Evolutionary conservation across 306 rosid species (phyloP).

Genomic region (Prosopis cineraria): DNA sequence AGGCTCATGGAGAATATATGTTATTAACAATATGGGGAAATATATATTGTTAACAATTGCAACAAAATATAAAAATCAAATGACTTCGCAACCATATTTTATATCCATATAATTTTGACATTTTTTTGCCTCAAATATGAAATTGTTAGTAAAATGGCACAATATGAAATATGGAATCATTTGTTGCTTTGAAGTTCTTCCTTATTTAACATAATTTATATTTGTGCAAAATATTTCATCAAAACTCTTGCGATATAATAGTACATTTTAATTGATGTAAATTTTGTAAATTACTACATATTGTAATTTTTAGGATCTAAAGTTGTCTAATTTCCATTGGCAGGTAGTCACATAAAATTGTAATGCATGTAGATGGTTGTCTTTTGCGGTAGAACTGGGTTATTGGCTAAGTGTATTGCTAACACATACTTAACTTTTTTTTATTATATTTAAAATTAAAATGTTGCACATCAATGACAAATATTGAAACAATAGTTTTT

Average conservation of each 20-base stretch:
- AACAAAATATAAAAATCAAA: not conserved
- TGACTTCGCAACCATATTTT: not conserved
- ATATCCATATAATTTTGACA: not conserved
- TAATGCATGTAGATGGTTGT: not conserved
- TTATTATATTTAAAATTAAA: too few species aligned
- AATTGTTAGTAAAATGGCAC: too few species aligned
- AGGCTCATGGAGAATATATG: too few species aligned
- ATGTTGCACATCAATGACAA: not conserved
- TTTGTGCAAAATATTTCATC: not conserved
- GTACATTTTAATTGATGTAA: not conserved
- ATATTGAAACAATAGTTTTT: not conserved
- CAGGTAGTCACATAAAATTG: not conserved
- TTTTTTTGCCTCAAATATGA: too few species aligned
- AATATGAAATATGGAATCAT: not conserved
- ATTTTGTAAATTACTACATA: not conserved
- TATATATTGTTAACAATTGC: not conserved
- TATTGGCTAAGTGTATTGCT: too few species aligned
- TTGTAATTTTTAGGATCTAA: not conserved
- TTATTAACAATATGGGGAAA: too few species aligned
- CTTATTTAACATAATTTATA: not conserved
- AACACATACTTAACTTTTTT: not conserved
- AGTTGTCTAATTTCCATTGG: not conserved
- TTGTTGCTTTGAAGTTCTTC: not conserved
- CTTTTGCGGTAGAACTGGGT: not conserved
- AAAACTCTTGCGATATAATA: not conserved